Conservation (phyloP, 169 alveolate genomes). For the Eimeria mitis region DNA sequence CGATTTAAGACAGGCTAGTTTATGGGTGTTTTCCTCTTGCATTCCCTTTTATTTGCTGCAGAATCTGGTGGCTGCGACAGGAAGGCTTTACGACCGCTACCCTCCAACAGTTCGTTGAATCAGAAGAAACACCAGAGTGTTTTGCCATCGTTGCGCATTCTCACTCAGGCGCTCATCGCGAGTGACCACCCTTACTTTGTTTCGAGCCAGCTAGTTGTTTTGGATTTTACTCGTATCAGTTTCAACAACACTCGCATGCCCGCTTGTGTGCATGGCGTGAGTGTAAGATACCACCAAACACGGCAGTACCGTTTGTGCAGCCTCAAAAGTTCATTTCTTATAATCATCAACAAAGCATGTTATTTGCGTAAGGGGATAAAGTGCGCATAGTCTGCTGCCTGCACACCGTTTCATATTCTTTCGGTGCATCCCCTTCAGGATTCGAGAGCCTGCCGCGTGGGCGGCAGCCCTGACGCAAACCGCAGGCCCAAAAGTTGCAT, state of each 20-base stretch:
- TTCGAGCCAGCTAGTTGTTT: neutral
- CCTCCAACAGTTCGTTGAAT: conserved; percentile 40
- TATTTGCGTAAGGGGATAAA: neutral
- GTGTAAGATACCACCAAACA: conserved; percentile 3
- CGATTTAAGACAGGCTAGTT: neutral
- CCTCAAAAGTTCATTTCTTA: neutral
- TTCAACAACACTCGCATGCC: neutral
- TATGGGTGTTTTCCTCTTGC: neutral
- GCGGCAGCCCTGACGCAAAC: neutral
- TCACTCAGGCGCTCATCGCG: conserved; percentile 2
- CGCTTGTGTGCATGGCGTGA: neutral
- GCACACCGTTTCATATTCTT: neutral
- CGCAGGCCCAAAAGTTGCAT: neutral
- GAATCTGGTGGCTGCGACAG: conserved; percentile 74
- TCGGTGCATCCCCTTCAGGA: neutral
- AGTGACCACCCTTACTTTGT: neutral
- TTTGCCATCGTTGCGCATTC: conserved; percentile 62
- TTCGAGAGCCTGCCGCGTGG: neutral
- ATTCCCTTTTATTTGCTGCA: neutral
- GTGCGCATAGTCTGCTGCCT: neutral
- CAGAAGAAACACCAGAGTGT: conserved; percentile 69
- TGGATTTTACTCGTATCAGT: neutral
- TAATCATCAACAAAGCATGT: neutral
- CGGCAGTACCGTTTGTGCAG: conserved; percentile 1
- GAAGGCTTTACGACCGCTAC: conserved; percentile 73